These are phyloP conservation scores for Beauveria varroae DNA, from an alignment of 2,329 filamentous ascomycete genomes.

Conservation along the genomic window DNA sequence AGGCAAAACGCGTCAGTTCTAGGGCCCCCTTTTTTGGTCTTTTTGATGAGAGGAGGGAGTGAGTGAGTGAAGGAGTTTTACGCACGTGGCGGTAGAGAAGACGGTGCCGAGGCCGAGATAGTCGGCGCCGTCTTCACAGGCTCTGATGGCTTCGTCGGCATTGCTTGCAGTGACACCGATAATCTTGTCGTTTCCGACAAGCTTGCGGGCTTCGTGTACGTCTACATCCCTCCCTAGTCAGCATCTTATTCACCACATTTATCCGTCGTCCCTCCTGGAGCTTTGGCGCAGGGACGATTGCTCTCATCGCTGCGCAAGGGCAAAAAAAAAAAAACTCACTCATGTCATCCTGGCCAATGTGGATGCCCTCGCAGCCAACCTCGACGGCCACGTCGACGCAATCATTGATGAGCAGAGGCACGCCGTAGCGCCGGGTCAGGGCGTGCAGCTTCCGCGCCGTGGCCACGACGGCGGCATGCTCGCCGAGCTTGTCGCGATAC, in stretches of 20 bases:
- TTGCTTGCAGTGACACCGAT: constrained; percentile 84
- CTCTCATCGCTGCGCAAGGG: too few relatives aligned
- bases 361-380: constrained; percentile 82
- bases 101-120: constrained; percentile 90
- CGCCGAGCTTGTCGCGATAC: constrained; percentile 79
- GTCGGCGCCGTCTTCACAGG: constrained; percentile 70
- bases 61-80: not conserved
- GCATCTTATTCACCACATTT: not conserved
- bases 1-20: not conserved
- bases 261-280: too few relatives aligned
- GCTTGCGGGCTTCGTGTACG: constrained; percentile 48
- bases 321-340: constrained; percentile 31
- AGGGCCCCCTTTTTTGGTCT: too few relatives aligned
- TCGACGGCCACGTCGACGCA: constrained; percentile 82
- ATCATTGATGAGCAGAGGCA: constrained; percentile 90
- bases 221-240: constrained; percentile 13
- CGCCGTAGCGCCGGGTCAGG: constrained; percentile 56
- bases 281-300: too few relatives aligned
- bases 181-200: constrained; percentile 71
- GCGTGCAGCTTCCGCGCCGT: constrained; percentile 64
- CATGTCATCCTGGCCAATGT: constrained; percentile 93
- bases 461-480: constrained; percentile 63
- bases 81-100: constrained; percentile 73
- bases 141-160: constrained; percentile 61
- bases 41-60: not conserved